Percentiles rank a stretch among this genome's conserved stretches.
Conservation (phyloP, 164 flowering plant genomes). For the Vitis rotundifolia region DNA sequence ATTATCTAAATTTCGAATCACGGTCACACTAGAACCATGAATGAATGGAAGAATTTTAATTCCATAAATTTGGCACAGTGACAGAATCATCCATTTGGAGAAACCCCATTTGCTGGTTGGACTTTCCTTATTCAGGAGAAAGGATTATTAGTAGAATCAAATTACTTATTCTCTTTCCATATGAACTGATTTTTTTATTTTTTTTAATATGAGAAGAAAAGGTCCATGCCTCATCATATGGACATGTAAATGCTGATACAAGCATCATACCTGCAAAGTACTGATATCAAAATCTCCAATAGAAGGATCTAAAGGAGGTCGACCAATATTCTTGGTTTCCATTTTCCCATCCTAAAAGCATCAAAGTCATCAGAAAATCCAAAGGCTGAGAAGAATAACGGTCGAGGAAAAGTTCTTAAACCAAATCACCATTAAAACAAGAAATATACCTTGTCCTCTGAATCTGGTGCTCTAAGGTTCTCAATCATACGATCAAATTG, state of each 20-base stretch:
- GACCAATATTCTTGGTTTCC: slow-evolving; percentile 37
- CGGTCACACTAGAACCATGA: too few relatives aligned
- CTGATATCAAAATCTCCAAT: slow-evolving; percentile 59
- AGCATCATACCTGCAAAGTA: slow-evolving; percentile 75
- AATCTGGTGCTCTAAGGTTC: slow-evolving; percentile 43
- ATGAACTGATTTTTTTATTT: too few relatives aligned
- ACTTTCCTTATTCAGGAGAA: too few relatives aligned
- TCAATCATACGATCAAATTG: slow-evolving; percentile 51
- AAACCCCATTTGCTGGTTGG: too few relatives aligned
- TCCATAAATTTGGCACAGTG: too few relatives aligned
- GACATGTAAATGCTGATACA: background rate
- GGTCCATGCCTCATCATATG: background rate
- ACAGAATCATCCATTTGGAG: too few relatives aligned
- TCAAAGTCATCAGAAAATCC: slow-evolving; percentile 6
- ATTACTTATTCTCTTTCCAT: too few relatives aligned
- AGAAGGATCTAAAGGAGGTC: slow-evolving; percentile 56
- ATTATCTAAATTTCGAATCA: too few relatives aligned
- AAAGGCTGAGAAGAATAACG: too few relatives aligned
- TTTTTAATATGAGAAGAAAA: background rate
- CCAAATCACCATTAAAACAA: background rate
- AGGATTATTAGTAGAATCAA: too few relatives aligned
- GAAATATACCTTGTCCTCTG: slow-evolving; percentile 66
- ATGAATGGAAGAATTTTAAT: too few relatives aligned
- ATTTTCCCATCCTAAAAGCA: slow-evolving; percentile 61
- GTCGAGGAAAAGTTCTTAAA: background rate